Conservation (phyloP, 495 filamentous ascomycete genomes). For the Xylaria cubensis region DNA sequence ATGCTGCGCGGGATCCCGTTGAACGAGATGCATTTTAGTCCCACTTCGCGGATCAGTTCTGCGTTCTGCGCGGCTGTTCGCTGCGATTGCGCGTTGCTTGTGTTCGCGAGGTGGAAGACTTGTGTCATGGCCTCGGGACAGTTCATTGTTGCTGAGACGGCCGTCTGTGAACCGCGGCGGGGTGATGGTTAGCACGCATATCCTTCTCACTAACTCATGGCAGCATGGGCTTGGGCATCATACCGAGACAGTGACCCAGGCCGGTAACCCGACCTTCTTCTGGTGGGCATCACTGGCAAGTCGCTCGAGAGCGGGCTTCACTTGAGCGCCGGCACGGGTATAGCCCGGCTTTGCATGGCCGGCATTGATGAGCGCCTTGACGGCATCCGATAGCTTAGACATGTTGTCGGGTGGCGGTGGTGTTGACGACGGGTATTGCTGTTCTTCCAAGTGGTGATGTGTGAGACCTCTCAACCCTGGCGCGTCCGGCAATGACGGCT, state of each 20-base stretch:
- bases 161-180: constrained; percentile 53
- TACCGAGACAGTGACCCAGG: constrained; percentile 44
- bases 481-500: not conserved
- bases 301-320: constrained; percentile 61
- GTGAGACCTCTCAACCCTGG: not conserved
- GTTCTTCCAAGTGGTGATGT: not conserved
- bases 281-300: constrained; percentile 58
- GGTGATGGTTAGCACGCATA: not conserved
- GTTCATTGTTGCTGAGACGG: constrained; percentile 78
- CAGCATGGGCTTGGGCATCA: not conserved
- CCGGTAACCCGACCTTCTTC: constrained; percentile 49
- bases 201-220: not conserved
- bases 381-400: constrained; percentile 69
- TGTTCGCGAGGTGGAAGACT: constrained; percentile 39
- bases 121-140: constrained; percentile 67
- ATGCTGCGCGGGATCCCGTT: constrained; percentile 85
- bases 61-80: constrained; percentile 64
- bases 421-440: not conserved
- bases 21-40: constrained; percentile 83
- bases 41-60: constrained; percentile 79
- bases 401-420: constrained; percentile 44
- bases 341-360: constrained; percentile 70
- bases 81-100: constrained; percentile 16
- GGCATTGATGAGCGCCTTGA: constrained; percentile 77
- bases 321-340: constrained; percentile 56